These are phyloP conservation scores for Aspergillus avenaceus DNA, from an alignment of 495 filamentous ascomycete genomes.

Conservation along the genomic window DNA sequence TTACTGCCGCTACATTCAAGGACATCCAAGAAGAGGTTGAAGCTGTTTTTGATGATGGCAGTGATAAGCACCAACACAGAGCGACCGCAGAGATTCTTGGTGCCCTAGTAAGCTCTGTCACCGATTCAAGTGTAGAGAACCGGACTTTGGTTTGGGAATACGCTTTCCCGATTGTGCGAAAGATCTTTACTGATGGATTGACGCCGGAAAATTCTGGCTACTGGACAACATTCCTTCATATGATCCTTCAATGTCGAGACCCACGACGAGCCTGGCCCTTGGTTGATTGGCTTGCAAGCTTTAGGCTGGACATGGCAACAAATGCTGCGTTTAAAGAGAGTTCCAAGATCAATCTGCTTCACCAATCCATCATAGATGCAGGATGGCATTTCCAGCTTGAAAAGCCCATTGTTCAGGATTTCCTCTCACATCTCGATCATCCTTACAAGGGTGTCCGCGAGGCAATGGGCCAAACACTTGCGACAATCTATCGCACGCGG, in stretches of 20 bases:
- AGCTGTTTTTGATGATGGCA: conserved; percentile 80
- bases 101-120: conserved; percentile 70
- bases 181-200: conserved; percentile 81
- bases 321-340: conserved; percentile 99
- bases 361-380: conserved; percentile 79
- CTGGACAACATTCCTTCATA: conserved; percentile 90
- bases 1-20: conserved; percentile 73
- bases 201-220: conserved; percentile 93
- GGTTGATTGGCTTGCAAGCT: conserved; percentile 76
- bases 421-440: conserved; percentile 88
- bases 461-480: conserved; percentile 85
- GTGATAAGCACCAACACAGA: conserved; percentile 96
- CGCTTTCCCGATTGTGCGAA: conserved; percentile 80
- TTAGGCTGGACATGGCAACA: conserved; percentile 87
- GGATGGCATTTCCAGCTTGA: conserved; percentile 97
- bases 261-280: conserved; percentile 83
- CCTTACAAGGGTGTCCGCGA: conserved; percentile 97
- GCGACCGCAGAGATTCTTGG: conserved; percentile 93
- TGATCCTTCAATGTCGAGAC: conserved; percentile 79
- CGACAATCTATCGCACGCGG: conserved; percentile 79
- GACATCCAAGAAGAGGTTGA: conserved; percentile 78
- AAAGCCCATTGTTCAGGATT: conserved; percentile 86
- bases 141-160: conserved; percentile 80
- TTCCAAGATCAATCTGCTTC: conserved; percentile 87
- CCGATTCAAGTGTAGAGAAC: conserved; percentile 64